Evolutionary conservation across 2,329 filamentous ascomycete genomes (phyloP).

Genomic region (Oidium heveae): DNA sequence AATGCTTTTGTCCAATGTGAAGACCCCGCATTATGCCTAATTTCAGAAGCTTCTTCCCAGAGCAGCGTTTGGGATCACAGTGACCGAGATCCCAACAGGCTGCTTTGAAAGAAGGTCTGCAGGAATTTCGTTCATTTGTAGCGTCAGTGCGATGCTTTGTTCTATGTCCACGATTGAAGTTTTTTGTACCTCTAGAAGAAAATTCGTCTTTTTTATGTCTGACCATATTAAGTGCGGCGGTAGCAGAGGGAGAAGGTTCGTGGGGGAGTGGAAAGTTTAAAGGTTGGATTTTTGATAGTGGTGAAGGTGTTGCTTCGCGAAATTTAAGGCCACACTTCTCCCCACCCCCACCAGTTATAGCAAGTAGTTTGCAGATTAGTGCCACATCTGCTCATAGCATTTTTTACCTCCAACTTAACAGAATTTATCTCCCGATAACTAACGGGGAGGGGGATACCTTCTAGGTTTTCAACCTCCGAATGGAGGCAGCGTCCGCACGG

Average conservation of each 20-base stretch:
- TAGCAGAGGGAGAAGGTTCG: too few relatives aligned
- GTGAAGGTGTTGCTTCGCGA: too few relatives aligned
- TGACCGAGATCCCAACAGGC: slow-evolving; percentile 96
- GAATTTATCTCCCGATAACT: slow-evolving; percentile 5
- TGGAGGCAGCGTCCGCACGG: slow-evolving; percentile 91
- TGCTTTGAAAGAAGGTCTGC: slow-evolving; percentile 48
- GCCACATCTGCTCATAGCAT: background rate
- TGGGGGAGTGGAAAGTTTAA: too few relatives aligned
- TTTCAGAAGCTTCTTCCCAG: slow-evolving; percentile 80
- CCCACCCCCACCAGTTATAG: slow-evolving; percentile 4
- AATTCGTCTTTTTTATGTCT: slow-evolving; percentile 85
- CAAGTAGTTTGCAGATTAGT: too few relatives aligned
- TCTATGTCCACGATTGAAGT: slow-evolving; percentile 31
- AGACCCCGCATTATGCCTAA: slow-evolving; percentile 84
- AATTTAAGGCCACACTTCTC: background rate
- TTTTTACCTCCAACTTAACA: slow-evolving; percentile 2
- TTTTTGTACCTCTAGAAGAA: slow-evolving; percentile 43
- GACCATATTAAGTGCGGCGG: slow-evolving; percentile 34
- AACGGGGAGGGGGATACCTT: background rate
- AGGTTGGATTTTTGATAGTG: too few relatives aligned
- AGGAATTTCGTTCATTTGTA: slow-evolving; percentile 13
- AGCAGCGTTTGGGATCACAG: slow-evolving; percentile 91
- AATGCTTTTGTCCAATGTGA: slow-evolving; percentile 72
- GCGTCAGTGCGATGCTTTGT: slow-evolving; percentile 22
- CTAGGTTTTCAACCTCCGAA: slow-evolving; percentile 15